phyloP scores from a whole-genome alignment of 805 yeast species.

The Tetrapisispora taiwanensis region DNA sequence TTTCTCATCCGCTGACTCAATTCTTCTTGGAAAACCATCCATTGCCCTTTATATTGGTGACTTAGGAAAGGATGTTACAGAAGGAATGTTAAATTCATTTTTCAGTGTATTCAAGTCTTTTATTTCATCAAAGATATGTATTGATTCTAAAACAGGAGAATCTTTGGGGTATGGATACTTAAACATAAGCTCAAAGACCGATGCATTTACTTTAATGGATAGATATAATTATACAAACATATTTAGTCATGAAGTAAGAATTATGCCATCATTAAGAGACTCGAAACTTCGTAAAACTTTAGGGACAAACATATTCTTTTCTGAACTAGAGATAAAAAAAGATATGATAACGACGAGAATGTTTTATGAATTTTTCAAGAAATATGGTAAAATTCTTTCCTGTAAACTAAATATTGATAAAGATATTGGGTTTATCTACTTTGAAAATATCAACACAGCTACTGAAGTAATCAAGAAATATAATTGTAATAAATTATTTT shows the following conservation, averaged over 20 bases:
- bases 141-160: constrained; percentile 40
- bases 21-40: neutral
- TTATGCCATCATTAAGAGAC: constrained; percentile 47
- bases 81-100: constrained; percentile 35
- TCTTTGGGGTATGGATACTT: constrained; percentile 71
- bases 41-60: constrained; percentile 54
- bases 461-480: constrained; percentile 25
- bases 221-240: constrained; percentile 42
- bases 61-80: constrained; percentile 40
- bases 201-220: constrained; percentile 48
- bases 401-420: constrained; percentile 33
- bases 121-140: constrained; percentile 50
- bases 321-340: constrained; percentile 33
- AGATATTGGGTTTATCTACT: constrained; percentile 34
- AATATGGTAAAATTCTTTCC: constrained; percentile 37
- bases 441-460: constrained; percentile 29
- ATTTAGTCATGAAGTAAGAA: constrained; percentile 38
- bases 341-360: constrained; percentile 29
- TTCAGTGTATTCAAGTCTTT: constrained; percentile 39
- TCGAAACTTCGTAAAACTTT: constrained; percentile 31
- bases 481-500: constrained; percentile 20
- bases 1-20: neutral
- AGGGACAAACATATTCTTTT: constrained; percentile 43
- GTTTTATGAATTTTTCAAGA: constrained; percentile 42
- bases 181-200: constrained; percentile 41